Conservation (phyloP, 441 rosid genomes). For the Theobroma grandiflorum region DNA sequence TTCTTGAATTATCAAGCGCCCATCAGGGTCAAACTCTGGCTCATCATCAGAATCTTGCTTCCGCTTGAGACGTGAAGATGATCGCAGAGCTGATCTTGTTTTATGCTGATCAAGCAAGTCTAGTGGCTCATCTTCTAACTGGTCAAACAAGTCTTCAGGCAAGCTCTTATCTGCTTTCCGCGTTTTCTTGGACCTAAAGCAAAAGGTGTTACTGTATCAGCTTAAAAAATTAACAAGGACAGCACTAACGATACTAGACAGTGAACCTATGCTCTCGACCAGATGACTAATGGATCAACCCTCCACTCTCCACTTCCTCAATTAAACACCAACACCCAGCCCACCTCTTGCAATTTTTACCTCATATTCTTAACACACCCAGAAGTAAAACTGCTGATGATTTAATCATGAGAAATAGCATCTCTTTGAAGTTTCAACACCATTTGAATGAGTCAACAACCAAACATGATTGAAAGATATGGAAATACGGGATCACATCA, state of each 20-base stretch:
- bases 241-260: background rate
- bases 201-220: conserved; percentile 11
- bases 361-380: background rate
- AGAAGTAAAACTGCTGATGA: too few relatives aligned
- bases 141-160: conserved; percentile 73
- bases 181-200: conserved; percentile 61
- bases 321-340: background rate
- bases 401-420: too few relatives aligned
- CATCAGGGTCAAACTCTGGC: conserved; percentile 80
- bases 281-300: background rate
- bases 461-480: background rate
- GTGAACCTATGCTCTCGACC: background rate
- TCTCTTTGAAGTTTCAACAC: too few relatives aligned
- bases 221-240: background rate
- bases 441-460: too few relatives aligned
- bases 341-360: background rate
- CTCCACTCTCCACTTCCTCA: background rate
- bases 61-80: conserved; percentile 61
- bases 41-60: conserved; percentile 86
- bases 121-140: conserved; percentile 90
- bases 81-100: conserved; percentile 79
- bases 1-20: conserved; percentile 72
- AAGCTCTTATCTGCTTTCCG: conserved; percentile 63
- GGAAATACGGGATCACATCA: background rate
- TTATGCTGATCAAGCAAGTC: conserved; percentile 82